phyloP scores from a whole-genome alignment of 78 protist species.

The Speleostelium caveatum region DNA sequence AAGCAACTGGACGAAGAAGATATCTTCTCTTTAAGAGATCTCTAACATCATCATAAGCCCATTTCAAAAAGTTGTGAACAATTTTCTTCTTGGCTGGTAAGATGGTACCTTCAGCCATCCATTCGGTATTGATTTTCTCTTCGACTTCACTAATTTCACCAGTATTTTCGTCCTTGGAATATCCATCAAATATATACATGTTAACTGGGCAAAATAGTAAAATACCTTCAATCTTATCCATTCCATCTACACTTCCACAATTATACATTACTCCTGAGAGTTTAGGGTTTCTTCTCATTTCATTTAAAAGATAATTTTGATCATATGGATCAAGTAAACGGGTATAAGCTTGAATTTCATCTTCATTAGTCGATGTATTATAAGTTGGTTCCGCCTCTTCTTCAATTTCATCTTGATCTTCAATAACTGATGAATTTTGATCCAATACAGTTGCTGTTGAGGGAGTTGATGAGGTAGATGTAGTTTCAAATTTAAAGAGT shows the following conservation, averaged over 20 bases:
- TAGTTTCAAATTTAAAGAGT: neutral
- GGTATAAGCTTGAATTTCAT: constrained; percentile 64
- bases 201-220: constrained; percentile 55
- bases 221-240: constrained; percentile 81
- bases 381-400: constrained; percentile 6
- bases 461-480: too few relatives aligned
- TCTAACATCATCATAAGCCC: constrained; percentile 77
- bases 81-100: constrained; percentile 43
- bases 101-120: constrained; percentile 53
- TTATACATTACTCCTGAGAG: constrained; percentile 39
- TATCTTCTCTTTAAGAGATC: constrained; percentile 81
- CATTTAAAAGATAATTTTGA: constrained; percentile 39
- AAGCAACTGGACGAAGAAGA: constrained; percentile 77
- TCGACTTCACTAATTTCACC: constrained; percentile 79
- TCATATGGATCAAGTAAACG: constrained; percentile 56
- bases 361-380: constrained; percentile 11
- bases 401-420: neutral
- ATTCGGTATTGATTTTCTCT: constrained; percentile 56
- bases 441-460: neutral
- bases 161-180: constrained; percentile 24
- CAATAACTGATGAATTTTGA: neutral
- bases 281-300: constrained; percentile 40
- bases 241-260: constrained; percentile 82
- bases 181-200: constrained; percentile 79
- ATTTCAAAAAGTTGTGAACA: constrained; percentile 63